Evolutionary conservation across 345 rosid species (phyloP).

Genomic region (Geranium brycei): DNA sequence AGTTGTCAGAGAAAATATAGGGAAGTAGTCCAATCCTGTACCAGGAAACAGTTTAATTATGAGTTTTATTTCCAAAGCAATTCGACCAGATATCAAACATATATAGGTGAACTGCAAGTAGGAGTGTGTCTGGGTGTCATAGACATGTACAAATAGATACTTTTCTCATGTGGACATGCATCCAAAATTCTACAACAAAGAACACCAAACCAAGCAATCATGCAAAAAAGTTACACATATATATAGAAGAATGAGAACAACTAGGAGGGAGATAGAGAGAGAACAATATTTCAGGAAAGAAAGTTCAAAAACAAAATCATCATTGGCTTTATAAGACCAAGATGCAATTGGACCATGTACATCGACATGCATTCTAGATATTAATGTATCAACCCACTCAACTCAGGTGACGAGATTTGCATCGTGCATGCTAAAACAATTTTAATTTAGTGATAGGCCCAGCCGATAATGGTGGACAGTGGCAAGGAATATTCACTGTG

Average conservation of each 20-base stretch:
- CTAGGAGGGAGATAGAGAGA: background rate
- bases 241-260: background rate
- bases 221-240: background rate
- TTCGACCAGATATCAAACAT: background rate
- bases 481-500: background rate
- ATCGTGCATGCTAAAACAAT: background rate
- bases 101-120: too few species aligned
- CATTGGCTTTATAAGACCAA: background rate
- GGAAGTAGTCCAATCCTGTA: constrained; percentile 39
- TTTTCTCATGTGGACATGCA: too few species aligned
- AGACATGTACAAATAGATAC: too few species aligned
- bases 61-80: constrained; percentile 2
- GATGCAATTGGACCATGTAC: background rate
- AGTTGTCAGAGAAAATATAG: constrained; percentile 34
- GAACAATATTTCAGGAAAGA: background rate
- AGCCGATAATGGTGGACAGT: background rate
- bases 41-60: background rate
- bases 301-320: background rate
- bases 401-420: background rate
- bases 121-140: too few species aligned
- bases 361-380: background rate
- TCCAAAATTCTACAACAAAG: too few species aligned
- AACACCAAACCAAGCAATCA: background rate
- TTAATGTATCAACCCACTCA: background rate
- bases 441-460: background rate